Evolutionary conservation across 129 eudicot genomes (phyloP).

Genomic region (Ambrosia trifida): DNA sequence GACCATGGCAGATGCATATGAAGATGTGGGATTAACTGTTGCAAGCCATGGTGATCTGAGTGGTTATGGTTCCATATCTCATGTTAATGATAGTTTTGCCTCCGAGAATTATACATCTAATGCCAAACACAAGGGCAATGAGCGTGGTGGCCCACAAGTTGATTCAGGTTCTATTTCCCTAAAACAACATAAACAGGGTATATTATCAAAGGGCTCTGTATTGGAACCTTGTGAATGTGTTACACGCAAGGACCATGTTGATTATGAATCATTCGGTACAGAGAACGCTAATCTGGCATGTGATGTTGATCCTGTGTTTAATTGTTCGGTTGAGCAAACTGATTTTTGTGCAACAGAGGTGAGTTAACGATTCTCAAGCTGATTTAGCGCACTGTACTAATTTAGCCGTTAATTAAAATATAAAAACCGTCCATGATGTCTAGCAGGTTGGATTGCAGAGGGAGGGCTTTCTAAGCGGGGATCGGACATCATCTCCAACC

Average conservation of each 20-base stretch:
- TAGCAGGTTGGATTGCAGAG: slow-evolving; percentile 45
- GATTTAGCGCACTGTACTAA: slow-evolving; percentile 1
- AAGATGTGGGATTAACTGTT: slow-evolving; percentile 58
- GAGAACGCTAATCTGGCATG: slow-evolving; percentile 29
- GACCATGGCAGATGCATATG: slow-evolving; percentile 68
- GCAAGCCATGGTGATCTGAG: slow-evolving; percentile 24
- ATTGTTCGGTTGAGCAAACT: slow-evolving; percentile 30
- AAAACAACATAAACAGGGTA: slow-evolving; percentile 16
- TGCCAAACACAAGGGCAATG: slow-evolving; percentile 28
- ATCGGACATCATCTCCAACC: slow-evolving; percentile 29
- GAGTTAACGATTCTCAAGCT: slow-evolving; percentile 12
- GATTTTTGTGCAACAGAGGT: slow-evolving; percentile 43
- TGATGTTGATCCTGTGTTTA: slow-evolving; percentile 21
- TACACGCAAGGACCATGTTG: slow-evolving; percentile 11
- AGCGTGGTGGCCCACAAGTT: slow-evolving; percentile 12
- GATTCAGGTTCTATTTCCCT: slow-evolving; percentile 14
- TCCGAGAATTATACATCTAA: slow-evolving; percentile 23
- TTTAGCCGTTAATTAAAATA: slow-evolving; percentile 2
- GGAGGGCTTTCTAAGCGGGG: slow-evolving; percentile 23
- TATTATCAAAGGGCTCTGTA: not conserved
- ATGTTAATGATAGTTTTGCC: slow-evolving; percentile 55
- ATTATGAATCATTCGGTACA: slow-evolving; percentile 25
- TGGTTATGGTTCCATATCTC: slow-evolving; percentile 44
- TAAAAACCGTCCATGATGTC: not conserved
- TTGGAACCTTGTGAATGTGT: slow-evolving; percentile 32